Base-by-base conservation (phyloP, 31 red algal species). In the Endocladia muricata region DNA sequence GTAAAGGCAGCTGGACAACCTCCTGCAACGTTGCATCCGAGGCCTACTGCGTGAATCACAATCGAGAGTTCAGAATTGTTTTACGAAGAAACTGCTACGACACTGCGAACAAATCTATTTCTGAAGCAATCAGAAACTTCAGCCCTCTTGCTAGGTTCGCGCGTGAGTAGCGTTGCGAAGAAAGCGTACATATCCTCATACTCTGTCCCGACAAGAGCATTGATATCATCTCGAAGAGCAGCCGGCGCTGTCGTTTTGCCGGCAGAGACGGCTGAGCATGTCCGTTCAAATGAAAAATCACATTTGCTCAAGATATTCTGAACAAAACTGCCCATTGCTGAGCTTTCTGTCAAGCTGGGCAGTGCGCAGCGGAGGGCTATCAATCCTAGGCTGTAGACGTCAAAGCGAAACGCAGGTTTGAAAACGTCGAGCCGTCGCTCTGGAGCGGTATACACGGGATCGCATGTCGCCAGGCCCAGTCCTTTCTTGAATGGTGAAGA, bases 351-450 rank as follows among this genome's bases (percentile, higher is more conserved):
- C 15, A 90, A 31, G 54, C 74, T 83, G 19, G 93, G 93, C 29
- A 85, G 39, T 7, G 85, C 78, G 33, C 75, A 76, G 29, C 85
- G 42, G 19, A 96, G 41, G 1, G 77, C 81, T 74, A 96, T 96
- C 28, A 96, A 73, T 40, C 86, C 93, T 26, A 96, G 68, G 42
- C 81, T 87, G 70, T 91, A 96, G 3, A 96, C 88, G 54, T 96
- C 93, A 77, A 91, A 96, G 0, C 83, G 81, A 56, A 65, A 82
- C 8, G 77, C 88, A 3, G 93, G 87, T 41, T 61, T 55, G 35
- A 95, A 90, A 23, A 84, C 60, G 68, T 75, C 76, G 28, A 96
- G 37, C 44, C 80, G 73, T 48, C 41, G 68, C 49, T 96, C 93
- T 0, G 93, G 93, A 21, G 93, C 93, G 41, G 77, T 77, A 39